Conservation (phyloP, 352 stramenopile genomes). For the Globisporangium cylindrosporum region DNA sequence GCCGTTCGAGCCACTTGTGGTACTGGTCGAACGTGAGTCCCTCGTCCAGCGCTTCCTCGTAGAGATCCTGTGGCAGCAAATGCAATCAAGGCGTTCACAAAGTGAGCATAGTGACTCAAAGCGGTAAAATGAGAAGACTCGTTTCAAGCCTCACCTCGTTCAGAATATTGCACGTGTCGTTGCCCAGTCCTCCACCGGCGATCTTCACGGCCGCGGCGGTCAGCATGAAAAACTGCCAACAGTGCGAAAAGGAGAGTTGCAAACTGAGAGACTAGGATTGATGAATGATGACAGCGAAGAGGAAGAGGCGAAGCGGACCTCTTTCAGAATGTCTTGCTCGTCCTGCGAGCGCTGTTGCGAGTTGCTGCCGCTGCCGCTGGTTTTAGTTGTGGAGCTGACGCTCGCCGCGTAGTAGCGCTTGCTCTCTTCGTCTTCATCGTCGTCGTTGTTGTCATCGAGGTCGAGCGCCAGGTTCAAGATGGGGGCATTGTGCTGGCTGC, state of each 20-base stretch:
- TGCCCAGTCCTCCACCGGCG: conserved; percentile 40
- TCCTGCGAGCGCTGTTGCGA: conserved; percentile 12
- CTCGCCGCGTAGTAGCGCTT: conserved; percentile 4
- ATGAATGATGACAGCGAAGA: conserved; percentile 19
- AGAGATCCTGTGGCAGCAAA: conserved; percentile 29
- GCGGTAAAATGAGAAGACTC: neutral
- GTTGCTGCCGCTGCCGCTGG: neutral
- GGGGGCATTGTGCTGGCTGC: neutral
- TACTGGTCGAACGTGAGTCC: conserved; percentile 58
- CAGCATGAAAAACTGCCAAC: conserved; percentile 54
- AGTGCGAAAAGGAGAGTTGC: conserved; percentile 27
- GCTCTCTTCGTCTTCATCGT: conserved; percentile 10
- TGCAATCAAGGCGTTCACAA: neutral
- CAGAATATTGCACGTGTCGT: conserved; percentile 59
- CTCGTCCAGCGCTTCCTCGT: conserved; percentile 41
- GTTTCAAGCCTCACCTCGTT: conserved; percentile 29
- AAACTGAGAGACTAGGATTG: conserved; percentile 34
- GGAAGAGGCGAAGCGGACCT: conserved; percentile 25
- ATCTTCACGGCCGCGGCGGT: conserved; percentile 59
- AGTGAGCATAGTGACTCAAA: neutral
- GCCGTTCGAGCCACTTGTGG: conserved; percentile 46
- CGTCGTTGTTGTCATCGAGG: conserved; percentile 22
- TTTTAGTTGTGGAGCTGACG: conserved; percentile 4
- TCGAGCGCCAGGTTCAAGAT: neutral
- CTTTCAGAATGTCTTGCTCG: conserved; percentile 42